Evolutionary conservation across 257 asterid species (phyloP).

Genomic region (Solanum stenotomum): DNA sequence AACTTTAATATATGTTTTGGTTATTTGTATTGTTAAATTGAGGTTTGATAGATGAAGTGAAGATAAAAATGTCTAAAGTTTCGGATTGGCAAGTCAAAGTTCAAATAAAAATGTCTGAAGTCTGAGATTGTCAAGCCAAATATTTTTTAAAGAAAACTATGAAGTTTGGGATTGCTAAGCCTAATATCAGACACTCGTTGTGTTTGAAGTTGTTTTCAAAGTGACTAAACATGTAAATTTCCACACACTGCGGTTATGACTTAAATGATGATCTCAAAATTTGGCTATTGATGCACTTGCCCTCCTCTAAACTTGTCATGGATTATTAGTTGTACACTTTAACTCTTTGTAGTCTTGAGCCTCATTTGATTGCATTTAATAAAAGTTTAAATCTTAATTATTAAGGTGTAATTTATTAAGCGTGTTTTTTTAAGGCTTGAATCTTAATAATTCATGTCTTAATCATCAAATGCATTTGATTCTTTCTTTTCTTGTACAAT

Average conservation of each 20-base stretch:
- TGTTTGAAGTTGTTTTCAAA: background rate
- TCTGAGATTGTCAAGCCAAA: no score
- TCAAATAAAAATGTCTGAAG: no score
- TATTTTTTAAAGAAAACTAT: no score
- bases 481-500: no score
- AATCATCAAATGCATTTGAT: no score
- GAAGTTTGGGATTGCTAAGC: background rate
- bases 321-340: background rate
- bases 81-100: no score
- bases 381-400: background rate
- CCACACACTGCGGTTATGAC: background rate
- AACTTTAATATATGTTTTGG: no score
- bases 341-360: background rate
- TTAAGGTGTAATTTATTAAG: background rate
- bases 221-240: background rate
- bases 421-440: background rate
- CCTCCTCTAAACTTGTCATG: background rate
- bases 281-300: background rate
- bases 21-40: no score
- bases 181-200: background rate
- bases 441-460: background rate
- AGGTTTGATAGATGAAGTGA: no score
- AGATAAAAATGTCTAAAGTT: no score
- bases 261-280: background rate
- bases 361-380: background rate